Conservation (phyloP, 2,329 filamentous ascomycete species). For the Talaromyces albobiverticillius region DNA sequence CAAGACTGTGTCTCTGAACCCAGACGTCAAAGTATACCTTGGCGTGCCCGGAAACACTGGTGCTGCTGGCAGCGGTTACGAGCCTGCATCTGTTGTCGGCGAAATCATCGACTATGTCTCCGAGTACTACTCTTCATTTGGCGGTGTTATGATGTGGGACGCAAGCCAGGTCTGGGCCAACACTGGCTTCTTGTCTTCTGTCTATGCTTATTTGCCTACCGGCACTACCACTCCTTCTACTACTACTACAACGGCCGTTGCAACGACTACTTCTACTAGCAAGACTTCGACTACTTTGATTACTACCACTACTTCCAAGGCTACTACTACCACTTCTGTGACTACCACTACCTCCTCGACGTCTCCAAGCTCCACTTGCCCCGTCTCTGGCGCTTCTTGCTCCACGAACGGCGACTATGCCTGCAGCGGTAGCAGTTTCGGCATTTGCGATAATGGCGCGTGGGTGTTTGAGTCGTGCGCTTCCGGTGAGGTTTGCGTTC, state of each 20-base stretch:
- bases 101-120: constrained; percentile 54
- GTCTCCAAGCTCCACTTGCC: background rate
- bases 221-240: background rate
- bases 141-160: constrained; percentile 69
- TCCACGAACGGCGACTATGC: background rate
- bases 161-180: constrained; percentile 60
- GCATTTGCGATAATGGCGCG: background rate
- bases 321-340: background rate
- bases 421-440: background rate
- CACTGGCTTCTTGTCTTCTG: constrained; percentile 39
- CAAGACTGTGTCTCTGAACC: constrained; percentile 54
- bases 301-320: background rate
- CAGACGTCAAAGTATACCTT: constrained; percentile 58
- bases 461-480: constrained; percentile 1
- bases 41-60: constrained; percentile 57
- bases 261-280: background rate
- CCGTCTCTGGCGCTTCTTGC: background rate
- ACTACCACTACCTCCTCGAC: background rate
- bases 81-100: constrained; percentile 44
- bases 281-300: background rate
- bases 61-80: constrained; percentile 57
- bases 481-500: background rate
- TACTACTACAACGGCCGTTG: background rate
- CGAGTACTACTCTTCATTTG: constrained; percentile 55
- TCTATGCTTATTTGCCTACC: constrained; percentile 23